Evolutionary conservation across 2,329 filamentous ascomycete genomes (phyloP).

Genomic region (Scedosporium minutisporum): DNA sequence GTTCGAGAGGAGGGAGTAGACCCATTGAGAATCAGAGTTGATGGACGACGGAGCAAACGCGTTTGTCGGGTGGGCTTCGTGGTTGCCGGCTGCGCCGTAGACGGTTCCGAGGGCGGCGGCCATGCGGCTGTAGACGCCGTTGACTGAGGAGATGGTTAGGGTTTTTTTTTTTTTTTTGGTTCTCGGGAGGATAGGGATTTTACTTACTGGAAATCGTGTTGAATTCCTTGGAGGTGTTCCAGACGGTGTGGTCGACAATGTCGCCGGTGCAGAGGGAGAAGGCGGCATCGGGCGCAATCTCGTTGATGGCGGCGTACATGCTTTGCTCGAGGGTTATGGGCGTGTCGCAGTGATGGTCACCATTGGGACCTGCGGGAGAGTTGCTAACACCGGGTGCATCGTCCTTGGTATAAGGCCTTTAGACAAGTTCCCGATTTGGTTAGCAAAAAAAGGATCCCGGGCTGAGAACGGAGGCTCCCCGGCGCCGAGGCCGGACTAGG

Average conservation of each 20-base stretch:
- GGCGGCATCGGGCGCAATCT: conserved; percentile 33
- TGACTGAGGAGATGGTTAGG: conserved; percentile 18
- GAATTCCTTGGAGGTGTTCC: conserved; percentile 29
- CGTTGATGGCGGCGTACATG: conserved; percentile 42
- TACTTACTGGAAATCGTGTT: conserved; percentile 15
- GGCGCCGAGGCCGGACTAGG: no score
- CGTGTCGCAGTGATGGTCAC: conserved; percentile 43
- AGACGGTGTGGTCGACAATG: conserved; percentile 42
- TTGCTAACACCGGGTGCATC: conserved; percentile 38
- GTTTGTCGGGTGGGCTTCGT: conserved; percentile 45
- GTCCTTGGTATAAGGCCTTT: conserved; percentile 32
- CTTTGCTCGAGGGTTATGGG: conserved; percentile 42
- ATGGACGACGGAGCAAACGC: conserved; percentile 33
- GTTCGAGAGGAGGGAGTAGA: conserved; percentile 37
- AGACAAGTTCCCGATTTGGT: not conserved
- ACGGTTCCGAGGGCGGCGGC: conserved; percentile 29
- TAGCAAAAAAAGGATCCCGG: not conserved
- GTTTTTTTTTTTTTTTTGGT: not conserved
- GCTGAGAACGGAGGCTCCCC: no score
- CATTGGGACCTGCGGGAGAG: conserved; percentile 40
- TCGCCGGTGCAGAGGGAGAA: conserved; percentile 54
- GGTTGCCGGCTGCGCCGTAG: conserved; percentile 47
- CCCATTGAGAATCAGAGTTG: conserved; percentile 35
- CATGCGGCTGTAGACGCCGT: conserved; percentile 38
- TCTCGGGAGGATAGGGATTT: not conserved